Evolutionary conservation across 192 early-diverging fungal genomes (phyloP).

Genomic region (Entomortierella chlamydospora): DNA sequence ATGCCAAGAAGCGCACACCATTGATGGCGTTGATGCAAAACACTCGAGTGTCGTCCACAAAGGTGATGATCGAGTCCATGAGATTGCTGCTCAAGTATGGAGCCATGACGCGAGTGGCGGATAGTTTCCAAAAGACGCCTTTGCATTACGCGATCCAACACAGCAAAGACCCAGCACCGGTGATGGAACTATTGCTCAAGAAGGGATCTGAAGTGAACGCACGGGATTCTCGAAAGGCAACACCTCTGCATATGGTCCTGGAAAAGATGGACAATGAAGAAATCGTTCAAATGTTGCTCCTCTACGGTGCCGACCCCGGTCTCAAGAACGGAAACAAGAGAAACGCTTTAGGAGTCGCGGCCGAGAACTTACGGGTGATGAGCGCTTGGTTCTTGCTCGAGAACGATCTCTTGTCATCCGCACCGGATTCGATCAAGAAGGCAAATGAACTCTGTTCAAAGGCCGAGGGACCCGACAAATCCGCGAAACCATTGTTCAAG

Average conservation of each 20-base stretch:
- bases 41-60: constrained; percentile 21
- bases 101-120: constrained; percentile 25
- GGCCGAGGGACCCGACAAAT: constrained; percentile 50
- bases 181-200: constrained; percentile 48
- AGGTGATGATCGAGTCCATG: constrained; percentile 38
- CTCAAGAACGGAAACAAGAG: constrained; percentile 25
- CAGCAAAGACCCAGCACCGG: constrained; percentile 35
- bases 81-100: constrained; percentile 33
- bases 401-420: constrained; percentile 50
- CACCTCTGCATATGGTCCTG: constrained; percentile 37
- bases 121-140: constrained; percentile 22
- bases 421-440: constrained; percentile 40
- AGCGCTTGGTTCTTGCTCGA: constrained; percentile 53
- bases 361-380: constrained; percentile 43
- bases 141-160: constrained; percentile 41
- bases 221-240: constrained; percentile 21
- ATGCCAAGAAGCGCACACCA: constrained; percentile 51
- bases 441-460: constrained; percentile 47
- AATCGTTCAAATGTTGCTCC: constrained; percentile 45
- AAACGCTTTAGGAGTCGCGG: constrained; percentile 37
- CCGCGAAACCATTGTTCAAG: constrained; percentile 49
- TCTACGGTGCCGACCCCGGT: constrained; percentile 49
- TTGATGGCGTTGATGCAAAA: constrained; percentile 44
- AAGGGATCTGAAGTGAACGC: constrained; percentile 49
- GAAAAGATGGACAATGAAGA: constrained; percentile 50